These are phyloP conservation scores for Combretum micranthum DNA, from an alignment of 345 rosid species.

Conservation along the genomic window DNA sequence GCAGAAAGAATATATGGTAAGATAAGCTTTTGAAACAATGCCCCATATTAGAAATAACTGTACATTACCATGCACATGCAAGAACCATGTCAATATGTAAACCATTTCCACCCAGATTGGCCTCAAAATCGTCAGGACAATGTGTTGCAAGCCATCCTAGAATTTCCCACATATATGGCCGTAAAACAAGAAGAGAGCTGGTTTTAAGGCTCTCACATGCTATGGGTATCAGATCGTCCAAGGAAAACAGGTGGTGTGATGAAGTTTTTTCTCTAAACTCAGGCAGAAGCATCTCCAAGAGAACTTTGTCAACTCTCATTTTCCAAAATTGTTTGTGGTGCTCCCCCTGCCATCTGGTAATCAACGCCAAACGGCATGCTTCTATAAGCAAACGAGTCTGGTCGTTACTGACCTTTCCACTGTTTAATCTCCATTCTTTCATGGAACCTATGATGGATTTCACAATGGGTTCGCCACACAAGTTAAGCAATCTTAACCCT, in stretches of 20 bases:
- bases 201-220: slow-evolving; percentile 45
- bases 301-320: slow-evolving; percentile 46
- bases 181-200: slow-evolving; percentile 42
- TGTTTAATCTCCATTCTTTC: slow-evolving; percentile 29
- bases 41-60: background rate
- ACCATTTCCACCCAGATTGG: slow-evolving; percentile 29
- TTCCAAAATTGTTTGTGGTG: slow-evolving; percentile 74
- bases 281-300: slow-evolving; percentile 53
- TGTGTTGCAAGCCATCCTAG: slow-evolving; percentile 76
- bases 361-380: slow-evolving; percentile 68
- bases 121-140: slow-evolving; percentile 46
- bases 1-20: background rate
- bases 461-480: slow-evolving; percentile 53
- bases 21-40: background rate
- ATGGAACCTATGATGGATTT: slow-evolving; percentile 50
- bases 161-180: slow-evolving; percentile 79
- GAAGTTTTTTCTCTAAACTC: slow-evolving; percentile 24
- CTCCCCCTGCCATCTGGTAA: slow-evolving; percentile 67
- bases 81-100: slow-evolving; percentile 41
- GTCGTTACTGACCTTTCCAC: slow-evolving; percentile 45
- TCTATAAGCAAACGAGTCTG: slow-evolving; percentile 51
- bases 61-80: slow-evolving; percentile 62
- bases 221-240: slow-evolving; percentile 47
- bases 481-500: slow-evolving; percentile 49
- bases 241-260: slow-evolving; percentile 20